These are phyloP conservation scores for Russula ochroleuca DNA, from an alignment of 768 basidiomycete genomes.

Conservation along the genomic window DNA sequence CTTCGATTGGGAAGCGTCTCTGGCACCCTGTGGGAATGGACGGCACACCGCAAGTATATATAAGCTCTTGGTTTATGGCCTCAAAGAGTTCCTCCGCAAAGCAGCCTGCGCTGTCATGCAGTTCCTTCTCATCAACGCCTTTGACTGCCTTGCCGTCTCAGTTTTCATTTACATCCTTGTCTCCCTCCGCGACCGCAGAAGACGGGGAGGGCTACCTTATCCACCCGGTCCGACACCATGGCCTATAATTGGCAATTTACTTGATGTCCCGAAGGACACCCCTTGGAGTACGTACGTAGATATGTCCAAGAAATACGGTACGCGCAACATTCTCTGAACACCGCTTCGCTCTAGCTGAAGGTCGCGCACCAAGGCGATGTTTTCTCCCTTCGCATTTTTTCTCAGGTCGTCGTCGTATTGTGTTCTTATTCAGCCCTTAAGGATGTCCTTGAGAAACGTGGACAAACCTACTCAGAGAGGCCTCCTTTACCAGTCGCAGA, in stretches of 20 bases:
- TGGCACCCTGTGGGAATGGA: too few species aligned
- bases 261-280: conserved; percentile 9
- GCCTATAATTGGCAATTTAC: conserved; percentile 15
- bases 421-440: not conserved
- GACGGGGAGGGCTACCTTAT: conserved; percentile 1
- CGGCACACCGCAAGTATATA: too few species aligned
- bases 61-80: too few species aligned
- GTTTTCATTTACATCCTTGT: not conserved
- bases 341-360: not conserved
- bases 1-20: too few species aligned
- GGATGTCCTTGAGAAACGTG: conserved; percentile 18
- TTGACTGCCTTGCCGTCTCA: not conserved
- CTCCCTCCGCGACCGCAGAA: not conserved
- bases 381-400: conserved; percentile 7
- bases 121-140: not conserved
- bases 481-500: conserved; percentile 2
- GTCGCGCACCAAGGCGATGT: conserved; percentile 11
- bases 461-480: conserved; percentile 12
- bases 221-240: conserved; percentile 8
- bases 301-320: conserved; percentile 20
- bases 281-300: conserved; percentile 8
- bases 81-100: too few species aligned
- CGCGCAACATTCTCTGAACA: not conserved
- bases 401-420: conserved; percentile 13
- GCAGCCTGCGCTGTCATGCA: not conserved